Conservation (phyloP, 2,329 filamentous ascomycete species). For the Samsoniella hepiali region DNA sequence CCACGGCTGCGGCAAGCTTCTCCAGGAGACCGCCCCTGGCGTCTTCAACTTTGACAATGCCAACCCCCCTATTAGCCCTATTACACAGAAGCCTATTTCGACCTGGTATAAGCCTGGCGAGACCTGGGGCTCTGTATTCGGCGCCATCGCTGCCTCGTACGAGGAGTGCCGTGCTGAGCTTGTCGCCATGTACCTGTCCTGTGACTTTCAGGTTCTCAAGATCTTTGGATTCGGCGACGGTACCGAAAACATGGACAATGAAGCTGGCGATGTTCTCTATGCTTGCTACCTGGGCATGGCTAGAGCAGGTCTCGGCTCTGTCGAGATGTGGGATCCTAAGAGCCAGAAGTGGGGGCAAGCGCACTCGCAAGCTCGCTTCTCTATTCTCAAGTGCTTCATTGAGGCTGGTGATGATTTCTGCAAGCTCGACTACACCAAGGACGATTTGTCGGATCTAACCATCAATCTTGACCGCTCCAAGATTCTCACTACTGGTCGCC, state of each 20-base stretch:
- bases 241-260: slow-evolving; percentile 63
- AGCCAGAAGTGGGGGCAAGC: slow-evolving; percentile 87
- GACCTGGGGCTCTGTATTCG: slow-evolving; percentile 92
- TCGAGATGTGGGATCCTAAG: slow-evolving; percentile 95
- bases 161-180: slow-evolving; percentile 94
- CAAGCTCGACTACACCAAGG: slow-evolving; percentile 68
- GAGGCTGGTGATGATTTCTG: slow-evolving; percentile 85
- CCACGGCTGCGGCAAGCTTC: slow-evolving; percentile 88
- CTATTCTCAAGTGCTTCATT: slow-evolving; percentile 81
- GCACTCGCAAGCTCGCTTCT: slow-evolving; percentile 88
- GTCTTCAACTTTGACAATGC: slow-evolving; percentile 83
- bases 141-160: slow-evolving; percentile 80
- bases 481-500: slow-evolving; percentile 78
- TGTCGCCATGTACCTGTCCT: slow-evolving; percentile 86
- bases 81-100: slow-evolving; percentile 72
- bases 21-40: slow-evolving; percentile 82
- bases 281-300: slow-evolving; percentile 91
- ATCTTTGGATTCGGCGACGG: slow-evolving; percentile 92
- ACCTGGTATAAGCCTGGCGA: slow-evolving; percentile 94
- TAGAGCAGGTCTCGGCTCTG: slow-evolving; percentile 78
- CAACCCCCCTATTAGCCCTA: slow-evolving; percentile 76
- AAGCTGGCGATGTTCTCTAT: slow-evolving; percentile 85
- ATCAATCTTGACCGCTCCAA: slow-evolving; percentile 82
- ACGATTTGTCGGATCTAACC: slow-evolving; percentile 75
- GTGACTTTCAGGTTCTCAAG: slow-evolving; percentile 82